Evolutionary conservation across 1,284 basidiomycete genomes (phyloP), one percentile per base, ranked within the genome.

Genomic region (Inonotus hispidus): DNA sequence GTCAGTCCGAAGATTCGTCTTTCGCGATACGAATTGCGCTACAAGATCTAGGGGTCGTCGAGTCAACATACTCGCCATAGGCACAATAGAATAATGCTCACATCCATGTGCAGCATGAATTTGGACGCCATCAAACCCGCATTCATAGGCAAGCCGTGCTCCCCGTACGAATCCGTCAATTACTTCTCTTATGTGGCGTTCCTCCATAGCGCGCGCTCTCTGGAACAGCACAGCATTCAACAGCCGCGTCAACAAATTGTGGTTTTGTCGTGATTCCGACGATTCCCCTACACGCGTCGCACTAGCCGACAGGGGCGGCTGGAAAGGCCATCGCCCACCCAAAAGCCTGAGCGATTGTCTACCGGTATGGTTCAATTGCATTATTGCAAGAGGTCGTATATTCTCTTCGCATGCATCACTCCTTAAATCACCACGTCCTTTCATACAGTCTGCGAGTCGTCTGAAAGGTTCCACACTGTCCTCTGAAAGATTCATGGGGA

Each of bases 41-140:
- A 98, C 75, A 19, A 97, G 79, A 71, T 97, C 87, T 93, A 70
- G 55, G 25, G 38, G 47, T 35, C 29, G 41, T 29, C 38, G 16
- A 4, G 16, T 53, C n/a, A 49, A 21, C 19, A 49, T 5, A 37
- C n/a, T 1, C n/a, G 43, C 16, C 53, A 60, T 58, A 13, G 32
- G 47, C 35, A 13, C 58, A 55, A 38, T 41, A 27, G 32, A 27
- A 59, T 25, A 49, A 37, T 10, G 72, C 89, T 75, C 61, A 90
- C 90, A 95, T 27, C 94, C 94, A 75, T 97, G 95, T 1, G 90
- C 89, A 35, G 82, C 90, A 73, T 98, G 95, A 21, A 98, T 66
- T 69, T 98, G 86, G 11, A 97, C 77, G 0, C 95, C 95, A 67
- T 97, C 92, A 71, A 95, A 97, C 0, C 93, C 93, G 27, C 89